Evolutionary conservation across 2,329 filamentous ascomycete genomes (phyloP).

Genomic region (Pseudocercospora macadamiae): DNA sequence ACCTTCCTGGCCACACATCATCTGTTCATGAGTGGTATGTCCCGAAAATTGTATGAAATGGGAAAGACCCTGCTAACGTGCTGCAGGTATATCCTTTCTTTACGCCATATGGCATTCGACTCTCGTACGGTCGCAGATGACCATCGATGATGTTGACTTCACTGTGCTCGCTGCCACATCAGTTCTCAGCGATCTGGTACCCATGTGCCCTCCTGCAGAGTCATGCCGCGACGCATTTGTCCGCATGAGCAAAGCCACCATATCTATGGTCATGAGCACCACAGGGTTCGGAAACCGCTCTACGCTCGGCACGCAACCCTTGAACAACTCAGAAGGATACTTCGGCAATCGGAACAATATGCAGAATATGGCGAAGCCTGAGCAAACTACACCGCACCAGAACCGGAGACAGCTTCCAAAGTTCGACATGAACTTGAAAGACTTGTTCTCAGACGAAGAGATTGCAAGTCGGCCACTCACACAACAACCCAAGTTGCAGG

Average conservation of each 20-base stretch:
- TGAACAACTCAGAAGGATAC: conserved; percentile 35
- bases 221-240: conserved; percentile 94
- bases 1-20: conserved; percentile 95
- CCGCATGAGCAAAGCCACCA: conserved; percentile 90
- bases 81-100: conserved; percentile 78
- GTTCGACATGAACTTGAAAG: conserved; percentile 62
- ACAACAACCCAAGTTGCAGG: conserved; percentile 24
- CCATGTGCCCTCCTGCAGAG: conserved; percentile 93
- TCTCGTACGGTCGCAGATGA: conserved; percentile 80
- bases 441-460: conserved; percentile 54
- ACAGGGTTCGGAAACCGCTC: conserved; percentile 65
- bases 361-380: conserved; percentile 8
- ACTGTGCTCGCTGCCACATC: conserved; percentile 92
- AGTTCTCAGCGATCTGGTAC: conserved; percentile 85
- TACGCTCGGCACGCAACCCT: conserved; percentile 33
- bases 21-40: conserved; percentile 88
- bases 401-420: conserved; percentile 44
- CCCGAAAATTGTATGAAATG: too few relatives aligned
- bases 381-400: conserved; percentile 7
- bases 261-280: conserved; percentile 89
- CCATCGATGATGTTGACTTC: conserved; percentile 96
- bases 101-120: conserved; percentile 98
- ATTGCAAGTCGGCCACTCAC: conserved; percentile 36
- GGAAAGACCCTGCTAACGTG: too few relatives aligned
- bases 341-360: conserved; percentile 21